These are phyloP conservation scores for Fusarium subtropicale DNA, from an alignment of 2,329 filamentous ascomycete species.

Conservation along the genomic window DNA sequence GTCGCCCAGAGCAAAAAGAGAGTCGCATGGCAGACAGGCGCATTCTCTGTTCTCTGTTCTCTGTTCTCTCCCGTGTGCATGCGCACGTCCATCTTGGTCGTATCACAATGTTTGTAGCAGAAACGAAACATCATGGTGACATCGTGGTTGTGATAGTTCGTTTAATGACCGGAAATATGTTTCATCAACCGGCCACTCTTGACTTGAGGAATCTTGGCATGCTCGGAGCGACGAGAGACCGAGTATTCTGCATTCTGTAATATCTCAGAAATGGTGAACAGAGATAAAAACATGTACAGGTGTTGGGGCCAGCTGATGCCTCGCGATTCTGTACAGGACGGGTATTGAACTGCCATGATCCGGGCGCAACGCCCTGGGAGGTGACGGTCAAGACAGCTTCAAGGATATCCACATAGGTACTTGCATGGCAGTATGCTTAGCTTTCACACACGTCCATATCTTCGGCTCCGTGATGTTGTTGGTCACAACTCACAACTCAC, in stretches of 20 bases:
- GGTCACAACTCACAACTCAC: slow-evolving; percentile 3
- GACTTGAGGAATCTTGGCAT: slow-evolving; percentile 42
- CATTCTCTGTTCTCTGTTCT: background rate
- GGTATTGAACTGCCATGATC: slow-evolving; percentile 35
- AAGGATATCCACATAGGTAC: background rate
- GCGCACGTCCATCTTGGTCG: slow-evolving; percentile 8
- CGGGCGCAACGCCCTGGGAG: slow-evolving; percentile 36
- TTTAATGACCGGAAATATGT: slow-evolving; percentile 26
- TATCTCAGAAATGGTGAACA: background rate
- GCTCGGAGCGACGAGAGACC: slow-evolving; percentile 35
- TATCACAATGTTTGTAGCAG: slow-evolving; percentile 9
- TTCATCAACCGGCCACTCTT: slow-evolving; percentile 36
- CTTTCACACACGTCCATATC: background rate
- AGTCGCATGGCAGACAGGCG: background rate
- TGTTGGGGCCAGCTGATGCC: slow-evolving; percentile 3
- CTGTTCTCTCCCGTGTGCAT: background rate
- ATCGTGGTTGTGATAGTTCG: slow-evolving; percentile 17
- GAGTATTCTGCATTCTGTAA: background rate
- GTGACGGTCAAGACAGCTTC: slow-evolving; percentile 7
- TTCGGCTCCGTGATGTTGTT: slow-evolving; percentile 21
- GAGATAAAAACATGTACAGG: background rate
- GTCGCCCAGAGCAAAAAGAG: slow-evolving; percentile 7
- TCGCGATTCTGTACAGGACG: slow-evolving; percentile 1
- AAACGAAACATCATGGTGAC: slow-evolving; percentile 15
- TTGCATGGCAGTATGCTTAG: background rate